These are phyloP conservation scores for Hippophae gyantsensis DNA, from an alignment of 306 rosid genomes.

Conservation along the genomic window DNA sequence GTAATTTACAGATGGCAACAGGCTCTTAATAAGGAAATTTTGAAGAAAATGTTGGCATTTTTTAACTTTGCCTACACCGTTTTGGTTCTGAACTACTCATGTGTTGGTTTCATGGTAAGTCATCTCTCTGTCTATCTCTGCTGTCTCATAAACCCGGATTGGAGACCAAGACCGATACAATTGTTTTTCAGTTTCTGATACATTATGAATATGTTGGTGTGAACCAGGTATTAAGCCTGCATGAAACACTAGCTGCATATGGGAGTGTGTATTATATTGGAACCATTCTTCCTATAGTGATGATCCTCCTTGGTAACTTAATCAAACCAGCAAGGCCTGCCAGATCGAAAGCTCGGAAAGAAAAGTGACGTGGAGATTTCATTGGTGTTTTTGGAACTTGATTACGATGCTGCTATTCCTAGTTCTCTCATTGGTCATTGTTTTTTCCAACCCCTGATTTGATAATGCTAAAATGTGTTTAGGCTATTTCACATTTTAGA, in stretches of 20 bases:
- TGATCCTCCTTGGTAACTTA: conserved; percentile 51
- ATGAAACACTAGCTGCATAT: conserved; percentile 74
- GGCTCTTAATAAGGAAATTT: conserved; percentile 41
- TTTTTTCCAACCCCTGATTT: too few relatives aligned
- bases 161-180: too few relatives aligned
- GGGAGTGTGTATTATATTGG: conserved; percentile 81
- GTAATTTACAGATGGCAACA: conserved; percentile 96
- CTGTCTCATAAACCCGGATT: background rate
- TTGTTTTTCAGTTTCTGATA: conserved; percentile 9
- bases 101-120: conserved; percentile 89
- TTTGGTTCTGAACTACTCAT: conserved; percentile 82
- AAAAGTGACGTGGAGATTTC: conserved; percentile 31
- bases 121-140: conserved; percentile 8
- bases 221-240: conserved; percentile 75
- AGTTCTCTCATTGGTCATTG: background rate
- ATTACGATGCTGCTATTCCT: conserved; percentile 22
- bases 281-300: conserved; percentile 55
- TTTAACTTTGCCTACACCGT: conserved; percentile 65
- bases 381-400: background rate
- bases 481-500: too few relatives aligned
- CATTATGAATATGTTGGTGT: conserved; percentile 9
- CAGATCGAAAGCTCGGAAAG: conserved; percentile 63
- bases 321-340: conserved; percentile 66
- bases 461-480: too few relatives aligned
- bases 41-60: conserved; percentile 49